phyloP scores from a whole-genome alignment of 768 basidiomycete genomes.

The Tylopilus sp. region DNA sequence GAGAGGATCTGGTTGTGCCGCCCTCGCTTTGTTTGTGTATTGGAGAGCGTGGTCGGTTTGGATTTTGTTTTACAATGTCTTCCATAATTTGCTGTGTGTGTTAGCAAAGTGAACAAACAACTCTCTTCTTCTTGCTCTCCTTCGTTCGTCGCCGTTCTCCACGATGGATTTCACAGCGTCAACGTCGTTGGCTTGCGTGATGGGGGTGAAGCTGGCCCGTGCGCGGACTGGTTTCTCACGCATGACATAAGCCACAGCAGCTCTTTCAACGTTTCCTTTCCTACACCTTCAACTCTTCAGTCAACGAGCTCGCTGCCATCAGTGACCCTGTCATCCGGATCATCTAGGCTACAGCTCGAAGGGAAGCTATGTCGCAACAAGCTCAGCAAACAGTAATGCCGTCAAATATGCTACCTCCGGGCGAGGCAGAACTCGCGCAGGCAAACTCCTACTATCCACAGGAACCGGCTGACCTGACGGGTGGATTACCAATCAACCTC shows the following conservation, averaged over 20 bases:
- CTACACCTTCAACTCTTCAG: conserved; percentile 27
- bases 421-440: conserved; percentile 49
- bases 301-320: conserved; percentile 21
- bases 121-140: conserved; percentile 32
- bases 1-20: not conserved
- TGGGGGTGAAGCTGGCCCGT: conserved; percentile 47
- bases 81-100: conserved; percentile 71
- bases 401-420: conserved; percentile 57
- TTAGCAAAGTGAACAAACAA: conserved; percentile 52
- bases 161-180: conserved; percentile 17
- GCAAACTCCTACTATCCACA: conserved; percentile 68
- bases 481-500: conserved; percentile 81
- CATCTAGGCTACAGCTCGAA: conserved; percentile 6
- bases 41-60: conserved; percentile 40
- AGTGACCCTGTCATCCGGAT: conserved; percentile 10
- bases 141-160: conserved; percentile 30
- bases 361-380: conserved; percentile 46
- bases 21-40: conserved; percentile 37
- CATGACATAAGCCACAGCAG: conserved; percentile 56
- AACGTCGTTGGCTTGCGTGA: conserved; percentile 23
- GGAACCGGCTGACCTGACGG: conserved; percentile 73
- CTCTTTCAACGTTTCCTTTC: conserved; percentile 32
- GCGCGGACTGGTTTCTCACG: conserved; percentile 44
- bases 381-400: conserved; percentile 54
- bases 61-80: conserved; percentile 75